These are phyloP conservation scores for Blastobotrys proliferans DNA, from an alignment of 1,139 yeast species.

Conservation along the genomic window DNA sequence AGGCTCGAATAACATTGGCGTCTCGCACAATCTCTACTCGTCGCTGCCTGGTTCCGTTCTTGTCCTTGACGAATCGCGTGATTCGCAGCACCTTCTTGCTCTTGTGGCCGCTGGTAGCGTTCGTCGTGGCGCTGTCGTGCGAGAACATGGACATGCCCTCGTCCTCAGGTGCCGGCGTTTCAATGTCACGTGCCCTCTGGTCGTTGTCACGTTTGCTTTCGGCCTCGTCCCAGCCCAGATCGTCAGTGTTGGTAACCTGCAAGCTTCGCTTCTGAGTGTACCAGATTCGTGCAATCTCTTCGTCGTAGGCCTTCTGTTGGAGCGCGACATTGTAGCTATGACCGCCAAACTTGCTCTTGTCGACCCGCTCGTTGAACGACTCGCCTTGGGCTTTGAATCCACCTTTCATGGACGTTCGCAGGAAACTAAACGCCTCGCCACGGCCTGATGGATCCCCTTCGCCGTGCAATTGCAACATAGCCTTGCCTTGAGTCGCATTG, in stretches of 20 bases:
- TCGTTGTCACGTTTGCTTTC: conserved; percentile 41
- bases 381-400: conserved; percentile 70
- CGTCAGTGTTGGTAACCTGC: conserved; percentile 38
- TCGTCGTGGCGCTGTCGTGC: conserved; percentile 25
- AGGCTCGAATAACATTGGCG: conserved; percentile 83
- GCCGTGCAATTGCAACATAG: conserved; percentile 95
- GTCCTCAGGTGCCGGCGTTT: conserved; percentile 18
- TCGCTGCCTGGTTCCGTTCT: conserved; percentile 82
- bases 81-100: conserved; percentile 57
- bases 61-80: conserved; percentile 75
- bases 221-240: conserved; percentile 35
- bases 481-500: conserved; percentile 92
- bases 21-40: conserved; percentile 74
- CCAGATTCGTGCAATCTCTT: conserved; percentile 89
- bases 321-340: conserved; percentile 77
- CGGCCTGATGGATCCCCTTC: conserved; percentile 95
- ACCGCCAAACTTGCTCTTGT: conserved; percentile 49
- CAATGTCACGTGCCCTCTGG: conserved; percentile 20
- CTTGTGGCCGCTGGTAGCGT: conserved; percentile 12
- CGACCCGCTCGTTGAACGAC: conserved; percentile 40
- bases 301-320: conserved; percentile 90
- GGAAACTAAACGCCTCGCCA: conserved; percentile 85
- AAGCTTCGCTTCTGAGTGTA: conserved; percentile 72
- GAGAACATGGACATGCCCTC: conserved; percentile 38
- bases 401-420: conserved; percentile 91